Base-by-base conservation (phyloP, 2,329 filamentous ascomycete species). In the Diplodia seriata region DNA sequence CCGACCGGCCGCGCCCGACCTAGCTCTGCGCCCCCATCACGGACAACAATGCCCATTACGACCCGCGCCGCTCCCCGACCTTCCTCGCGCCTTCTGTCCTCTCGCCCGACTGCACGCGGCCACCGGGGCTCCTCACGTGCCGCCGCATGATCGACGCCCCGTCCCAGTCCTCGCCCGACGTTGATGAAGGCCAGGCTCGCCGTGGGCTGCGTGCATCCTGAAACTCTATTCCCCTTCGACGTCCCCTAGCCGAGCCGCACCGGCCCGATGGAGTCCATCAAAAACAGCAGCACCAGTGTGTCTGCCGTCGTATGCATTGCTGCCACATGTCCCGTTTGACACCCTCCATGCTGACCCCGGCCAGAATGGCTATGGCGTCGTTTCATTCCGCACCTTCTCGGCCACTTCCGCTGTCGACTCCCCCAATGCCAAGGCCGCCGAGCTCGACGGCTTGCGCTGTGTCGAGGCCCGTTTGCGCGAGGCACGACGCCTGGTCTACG, bases 91-190 rank as follows among this genome's bases (percentile, higher is more conserved):
- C 23, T 51, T 29, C 55, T 59, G 66, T 40, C 29, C 31, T 36
- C 36, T 29, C 23, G 55, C 36, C 43, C 56, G 47, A 33, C 20
- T 33, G 15, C 54, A 20, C 4, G 20, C 49, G 20, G 26, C 54
- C 18, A 8, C 14, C 14, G 14, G 53, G 31, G 31, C 43, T 31
- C 20, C 47, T 23, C 54, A 66, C 64, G 53, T 55, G 64, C 54
- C 43, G 43, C 33, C 72, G 75, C 72, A 76, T 76, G 63, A 67
- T 55, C 64, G 20, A 29, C 76, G 11, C 23, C 59, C 18, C 75
- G 78, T 79, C 76, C 75, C 78, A 75, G 76, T 77, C 76, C 74
- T 77, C 73, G 77, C 74, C 69, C 74, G 74, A 26, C 38, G 33
- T 69, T 70, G 66, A 71, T 71, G 70, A 56, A 57, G 63, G 18